Conservation (phyloP, 768 basidiomycete species). For the Tylopilus rubrobrunneus region DNA sequence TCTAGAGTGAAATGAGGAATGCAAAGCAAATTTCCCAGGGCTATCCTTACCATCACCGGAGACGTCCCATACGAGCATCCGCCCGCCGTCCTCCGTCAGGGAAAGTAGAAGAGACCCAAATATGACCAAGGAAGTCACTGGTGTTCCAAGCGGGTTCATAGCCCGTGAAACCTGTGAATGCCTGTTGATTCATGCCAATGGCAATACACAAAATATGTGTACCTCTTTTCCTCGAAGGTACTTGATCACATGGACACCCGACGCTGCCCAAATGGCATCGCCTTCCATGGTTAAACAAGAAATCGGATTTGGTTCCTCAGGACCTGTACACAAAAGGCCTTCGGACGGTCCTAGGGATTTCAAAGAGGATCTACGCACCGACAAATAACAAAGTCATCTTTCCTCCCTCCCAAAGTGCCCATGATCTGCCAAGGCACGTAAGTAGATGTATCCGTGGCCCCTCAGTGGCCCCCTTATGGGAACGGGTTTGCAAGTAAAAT, state of each 20-base stretch:
- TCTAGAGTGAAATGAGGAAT: no score
- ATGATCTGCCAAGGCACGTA: constrained; percentile 83
- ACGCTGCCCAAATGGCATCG: constrained; percentile 80
- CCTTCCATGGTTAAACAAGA: constrained; percentile 77
- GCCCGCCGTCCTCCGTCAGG: constrained; percentile 71
- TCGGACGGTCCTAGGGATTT: not conserved
- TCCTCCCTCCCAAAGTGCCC: constrained; percentile 96
- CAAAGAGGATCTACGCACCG: constrained; percentile 48
- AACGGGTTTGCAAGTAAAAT: constrained; percentile 81
- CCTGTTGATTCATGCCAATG: constrained; percentile 4
- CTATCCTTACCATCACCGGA: constrained; percentile 51
- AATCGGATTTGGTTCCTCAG: constrained; percentile 74
- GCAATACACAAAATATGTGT: not conserved
- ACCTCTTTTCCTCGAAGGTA: constrained; percentile 91
- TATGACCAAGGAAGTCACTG: constrained; percentile 62
- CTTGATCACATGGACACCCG: constrained; percentile 65
- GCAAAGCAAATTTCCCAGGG: no score
- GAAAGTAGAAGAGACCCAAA: constrained; percentile 82
- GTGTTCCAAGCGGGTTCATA: constrained; percentile 59
- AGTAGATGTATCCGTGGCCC: constrained; percentile 81
- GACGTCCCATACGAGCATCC: constrained; percentile 76
- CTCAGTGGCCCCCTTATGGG: constrained; percentile 78
- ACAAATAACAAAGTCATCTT: constrained; percentile 92
- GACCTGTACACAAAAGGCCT: constrained; percentile 47
- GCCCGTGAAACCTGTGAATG: constrained; percentile 42